Conservation (phyloP, 306 rosid genomes). For the Mucuna pruriens region DNA sequence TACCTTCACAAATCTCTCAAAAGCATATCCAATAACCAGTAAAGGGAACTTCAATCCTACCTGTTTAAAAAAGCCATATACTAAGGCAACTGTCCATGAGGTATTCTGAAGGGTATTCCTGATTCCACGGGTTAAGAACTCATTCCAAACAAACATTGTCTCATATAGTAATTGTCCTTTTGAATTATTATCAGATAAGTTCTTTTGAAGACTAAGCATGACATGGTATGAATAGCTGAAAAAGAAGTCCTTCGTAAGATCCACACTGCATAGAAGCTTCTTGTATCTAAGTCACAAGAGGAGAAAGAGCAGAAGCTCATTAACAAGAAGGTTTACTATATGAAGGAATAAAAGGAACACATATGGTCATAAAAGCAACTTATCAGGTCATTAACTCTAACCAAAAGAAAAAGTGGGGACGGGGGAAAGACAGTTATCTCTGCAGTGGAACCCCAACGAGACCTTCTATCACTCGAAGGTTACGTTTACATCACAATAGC, state of each 20-base stretch:
- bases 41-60: conserved; percentile 53
- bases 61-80: too few species aligned
- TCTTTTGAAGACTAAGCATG: conserved; percentile 90
- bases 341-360: conserved; percentile 13
- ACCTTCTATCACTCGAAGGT: conserved; percentile 83
- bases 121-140: too few species aligned
- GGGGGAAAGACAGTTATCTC: conserved; percentile 52
- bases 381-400: conserved; percentile 36
- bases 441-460: conserved; percentile 69
- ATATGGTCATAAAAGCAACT: conserved; percentile 37
- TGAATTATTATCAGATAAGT: conserved; percentile 58
- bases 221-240: conserved; percentile 93
- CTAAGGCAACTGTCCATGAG: too few species aligned
- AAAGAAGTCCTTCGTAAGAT: conserved; percentile 96
- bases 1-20: conserved; percentile 19
- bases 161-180: conserved; percentile 65
- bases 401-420: conserved; percentile 38
- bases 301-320: conserved; percentile 52
- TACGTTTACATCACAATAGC: conserved; percentile 82
- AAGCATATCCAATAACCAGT: not conserved
- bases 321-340: conserved; percentile 38
- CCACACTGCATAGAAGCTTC: conserved; percentile 97
- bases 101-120: too few species aligned
- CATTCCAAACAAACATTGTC: conserved; percentile 84
- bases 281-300: conserved; percentile 87